Conservation (phyloP, 2,329 filamentous ascomycete genomes). For the Beauveria brongniartii region DNA sequence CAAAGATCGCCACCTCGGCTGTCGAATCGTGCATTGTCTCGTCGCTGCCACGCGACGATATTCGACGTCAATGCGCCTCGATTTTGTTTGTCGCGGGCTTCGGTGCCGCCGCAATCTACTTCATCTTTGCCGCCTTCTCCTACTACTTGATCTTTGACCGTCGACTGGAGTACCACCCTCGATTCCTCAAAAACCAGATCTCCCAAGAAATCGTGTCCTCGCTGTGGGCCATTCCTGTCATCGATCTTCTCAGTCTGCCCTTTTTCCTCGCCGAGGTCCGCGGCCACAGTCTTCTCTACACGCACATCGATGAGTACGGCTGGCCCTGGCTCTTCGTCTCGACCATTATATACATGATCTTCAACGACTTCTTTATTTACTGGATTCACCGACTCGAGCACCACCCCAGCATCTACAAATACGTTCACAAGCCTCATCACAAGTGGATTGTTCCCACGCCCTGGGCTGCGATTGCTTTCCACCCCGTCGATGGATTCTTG, state of each 20-base stretch:
- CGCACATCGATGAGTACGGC: slow-evolving; percentile 29
- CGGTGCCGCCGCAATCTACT: slow-evolving; percentile 44
- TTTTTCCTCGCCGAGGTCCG: slow-evolving; percentile 40
- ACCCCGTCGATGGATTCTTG: slow-evolving; percentile 37
- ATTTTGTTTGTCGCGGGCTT: slow-evolving; percentile 31
- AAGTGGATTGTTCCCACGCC: slow-evolving; percentile 42
- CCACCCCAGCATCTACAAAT: slow-evolving; percentile 38
- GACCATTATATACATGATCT: slow-evolving; percentile 33
- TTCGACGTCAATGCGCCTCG: slow-evolving; percentile 30
- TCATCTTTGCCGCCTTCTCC: slow-evolving; percentile 59
- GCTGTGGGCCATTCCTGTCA: slow-evolving; percentile 34
- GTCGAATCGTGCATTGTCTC: slow-evolving; percentile 40
- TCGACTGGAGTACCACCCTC: slow-evolving; percentile 37
- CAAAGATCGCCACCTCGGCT: slow-evolving; percentile 16
- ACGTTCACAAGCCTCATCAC: slow-evolving; percentile 40
- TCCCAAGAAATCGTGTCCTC: slow-evolving; percentile 35
- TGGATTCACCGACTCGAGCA: slow-evolving; percentile 40
- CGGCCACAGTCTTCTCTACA: slow-evolving; percentile 35
- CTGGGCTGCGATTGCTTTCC: slow-evolving; percentile 39
- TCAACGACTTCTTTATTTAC: slow-evolving; percentile 39
- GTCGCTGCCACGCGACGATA: slow-evolving; percentile 33
- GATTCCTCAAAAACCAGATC: slow-evolving; percentile 40
- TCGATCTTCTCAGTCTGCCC: slow-evolving; percentile 36
- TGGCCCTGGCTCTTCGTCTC: slow-evolving; percentile 32
- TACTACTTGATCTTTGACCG: slow-evolving; percentile 58